These are phyloP conservation scores for Aspergillus melleus DNA, from an alignment of 2,329 filamentous ascomycete species.

Conservation along the genomic window DNA sequence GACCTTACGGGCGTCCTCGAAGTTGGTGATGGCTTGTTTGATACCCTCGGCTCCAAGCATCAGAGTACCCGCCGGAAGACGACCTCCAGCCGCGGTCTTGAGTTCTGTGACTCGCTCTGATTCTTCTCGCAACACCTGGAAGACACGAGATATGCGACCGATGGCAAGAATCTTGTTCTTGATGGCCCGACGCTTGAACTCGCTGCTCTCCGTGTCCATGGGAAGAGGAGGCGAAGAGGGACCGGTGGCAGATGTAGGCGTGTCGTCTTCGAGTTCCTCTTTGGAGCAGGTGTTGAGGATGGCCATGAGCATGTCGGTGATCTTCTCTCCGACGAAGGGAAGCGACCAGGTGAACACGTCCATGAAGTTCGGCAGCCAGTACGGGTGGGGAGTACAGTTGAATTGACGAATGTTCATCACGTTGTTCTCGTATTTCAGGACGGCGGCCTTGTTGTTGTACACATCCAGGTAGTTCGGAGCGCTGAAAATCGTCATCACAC, in stretches of 20 bases:
- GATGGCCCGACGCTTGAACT: conserved; percentile 93
- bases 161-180: conserved; percentile 99
- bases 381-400: conserved; percentile 98
- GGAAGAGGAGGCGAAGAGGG: conserved; percentile 72
- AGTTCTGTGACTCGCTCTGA: conserved; percentile 95
- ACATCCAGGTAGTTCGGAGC: conserved; percentile 98
- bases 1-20: conserved; percentile 95
- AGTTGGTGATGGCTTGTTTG: conserved; percentile 95
- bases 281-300: conserved; percentile 99
- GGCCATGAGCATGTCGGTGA: conserved; percentile 98
- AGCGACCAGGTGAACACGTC: conserved; percentile 99
- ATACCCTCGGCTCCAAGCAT: conserved; percentile 98
- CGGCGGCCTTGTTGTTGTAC: conserved; percentile 99
- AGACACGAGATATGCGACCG: conserved; percentile 91
- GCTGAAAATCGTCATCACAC: conserved; percentile 99
- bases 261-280: conserved; percentile 91
- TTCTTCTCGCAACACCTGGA: conserved; percentile 97
- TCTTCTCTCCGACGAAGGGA: conserved; percentile 97
- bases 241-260: conserved; percentile 69
- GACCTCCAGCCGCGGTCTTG: conserved; percentile 92
- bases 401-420: conserved; percentile 99
- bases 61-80: conserved; percentile 88
- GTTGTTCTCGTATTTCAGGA: conserved; percentile 99
- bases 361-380: conserved; percentile 99
- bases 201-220: conserved; percentile 79